Evolutionary conservation across 169 alveolate species (phyloP).

Genomic region (Cryptosporidium canis): DNA sequence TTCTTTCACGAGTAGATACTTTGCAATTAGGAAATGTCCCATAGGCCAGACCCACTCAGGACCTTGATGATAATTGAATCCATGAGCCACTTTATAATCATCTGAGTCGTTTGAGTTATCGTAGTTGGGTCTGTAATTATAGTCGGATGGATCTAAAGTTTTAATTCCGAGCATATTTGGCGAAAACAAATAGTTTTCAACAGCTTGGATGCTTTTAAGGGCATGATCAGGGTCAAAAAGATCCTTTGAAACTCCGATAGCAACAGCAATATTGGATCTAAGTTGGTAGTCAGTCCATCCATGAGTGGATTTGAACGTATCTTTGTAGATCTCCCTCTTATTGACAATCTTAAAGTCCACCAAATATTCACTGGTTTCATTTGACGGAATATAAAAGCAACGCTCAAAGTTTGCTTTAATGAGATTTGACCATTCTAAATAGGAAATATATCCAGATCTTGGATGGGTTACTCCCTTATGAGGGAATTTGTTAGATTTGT

Average conservation of each 20-base stretch:
- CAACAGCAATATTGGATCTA: slow-evolving; percentile 88
- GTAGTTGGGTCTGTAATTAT: slow-evolving; percentile 85
- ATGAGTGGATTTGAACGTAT: slow-evolving; percentile 79
- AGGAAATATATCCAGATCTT: slow-evolving; percentile 76
- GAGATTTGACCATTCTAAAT: slow-evolving; percentile 83
- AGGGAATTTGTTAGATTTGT: slow-evolving; percentile 77
- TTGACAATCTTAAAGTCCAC: slow-evolving; percentile 74
- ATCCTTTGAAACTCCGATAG: slow-evolving; percentile 91
- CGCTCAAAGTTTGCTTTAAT: slow-evolving; percentile 85
- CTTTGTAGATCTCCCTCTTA: slow-evolving; percentile 85
- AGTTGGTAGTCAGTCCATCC: slow-evolving; percentile 85
- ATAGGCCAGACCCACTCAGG: slow-evolving; percentile 97
- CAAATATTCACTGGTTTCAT: slow-evolving; percentile 74
- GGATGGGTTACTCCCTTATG: slow-evolving; percentile 78
- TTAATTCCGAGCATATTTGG: slow-evolving; percentile 85
- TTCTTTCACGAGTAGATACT: slow-evolving; percentile 74
- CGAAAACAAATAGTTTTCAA: slow-evolving; percentile 76
- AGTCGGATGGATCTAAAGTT: slow-evolving; percentile 87
- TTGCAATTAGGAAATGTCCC: slow-evolving; percentile 88
- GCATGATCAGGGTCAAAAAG: slow-evolving; percentile 86
- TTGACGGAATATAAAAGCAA: slow-evolving; percentile 83
- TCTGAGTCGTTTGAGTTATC: slow-evolving; percentile 84
- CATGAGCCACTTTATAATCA: slow-evolving; percentile 83
- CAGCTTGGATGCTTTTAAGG: slow-evolving; percentile 74
- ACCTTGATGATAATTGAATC: slow-evolving; percentile 92